Conservation (phyloP, 2,329 filamentous ascomycete genomes). For the Clarireedia paspali region DNA sequence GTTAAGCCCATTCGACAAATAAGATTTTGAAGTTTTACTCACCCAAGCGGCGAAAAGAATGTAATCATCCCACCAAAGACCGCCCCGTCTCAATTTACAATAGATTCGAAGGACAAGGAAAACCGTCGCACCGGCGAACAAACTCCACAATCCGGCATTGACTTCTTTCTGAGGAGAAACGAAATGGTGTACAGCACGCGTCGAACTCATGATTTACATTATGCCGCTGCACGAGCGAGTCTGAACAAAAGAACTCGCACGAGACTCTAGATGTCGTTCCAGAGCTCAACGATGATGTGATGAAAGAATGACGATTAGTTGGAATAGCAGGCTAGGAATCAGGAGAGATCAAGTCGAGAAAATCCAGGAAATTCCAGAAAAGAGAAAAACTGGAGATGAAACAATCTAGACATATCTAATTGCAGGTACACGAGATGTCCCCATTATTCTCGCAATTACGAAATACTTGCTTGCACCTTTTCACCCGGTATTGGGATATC, state of each 20-base stretch:
- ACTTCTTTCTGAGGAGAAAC: constrained; percentile 15
- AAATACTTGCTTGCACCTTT: not conserved
- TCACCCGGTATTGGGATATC: not conserved
- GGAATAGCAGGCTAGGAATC: no score
- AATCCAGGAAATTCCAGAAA: no score
- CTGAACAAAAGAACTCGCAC: not conserved
- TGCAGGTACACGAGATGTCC: no score
- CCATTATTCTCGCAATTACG: no score
- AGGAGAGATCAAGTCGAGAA: no score
- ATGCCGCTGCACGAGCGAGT: not conserved
- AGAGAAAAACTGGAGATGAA: no score
- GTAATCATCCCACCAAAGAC: constrained; percentile 21
- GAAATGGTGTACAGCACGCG: constrained; percentile 12
- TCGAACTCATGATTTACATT: constrained; percentile 12
- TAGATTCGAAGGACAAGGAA: constrained; percentile 15
- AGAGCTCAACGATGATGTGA: no score
- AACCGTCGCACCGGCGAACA: constrained; percentile 14
- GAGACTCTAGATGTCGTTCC: no score
- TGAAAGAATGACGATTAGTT: no score
- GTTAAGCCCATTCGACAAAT: not conserved
- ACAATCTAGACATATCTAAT: no score
- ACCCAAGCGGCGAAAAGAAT: constrained; percentile 16
- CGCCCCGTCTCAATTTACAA: constrained; percentile 14
- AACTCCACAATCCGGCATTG: constrained; percentile 15
- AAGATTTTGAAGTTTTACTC: not conserved